These are phyloP conservation scores for Fusarium nematophilum DNA, from an alignment of 2,329 filamentous ascomycete genomes.

Conservation along the genomic window DNA sequence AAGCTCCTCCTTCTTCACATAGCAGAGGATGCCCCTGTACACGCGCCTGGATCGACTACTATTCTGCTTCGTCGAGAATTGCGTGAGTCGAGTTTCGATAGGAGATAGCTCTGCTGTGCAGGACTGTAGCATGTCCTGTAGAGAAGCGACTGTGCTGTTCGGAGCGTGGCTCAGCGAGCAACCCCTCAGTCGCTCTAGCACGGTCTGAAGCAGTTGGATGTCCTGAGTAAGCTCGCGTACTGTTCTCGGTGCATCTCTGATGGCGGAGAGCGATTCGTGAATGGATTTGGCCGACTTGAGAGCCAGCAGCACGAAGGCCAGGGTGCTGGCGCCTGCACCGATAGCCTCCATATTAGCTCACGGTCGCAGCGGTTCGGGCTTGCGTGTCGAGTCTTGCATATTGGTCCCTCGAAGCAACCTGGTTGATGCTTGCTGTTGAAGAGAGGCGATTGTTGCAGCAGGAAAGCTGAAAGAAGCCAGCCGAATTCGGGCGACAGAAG, in stretches of 20 bases:
- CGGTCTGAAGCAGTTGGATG: conserved; percentile 1
- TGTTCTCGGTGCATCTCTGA: conserved; percentile 10
- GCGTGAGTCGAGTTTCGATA: background rate
- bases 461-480: no score
- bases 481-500: no score
- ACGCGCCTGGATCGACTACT: background rate
- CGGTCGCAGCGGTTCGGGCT: no score
- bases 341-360: conserved; percentile 11
- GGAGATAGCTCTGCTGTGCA: conserved; percentile 4
- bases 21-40: background rate
- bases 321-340: conserved; percentile 16
- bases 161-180: background rate
- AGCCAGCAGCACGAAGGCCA: conserved; percentile 16
- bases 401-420: no score
- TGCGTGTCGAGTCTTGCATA: no score
- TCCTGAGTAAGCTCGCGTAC: background rate
- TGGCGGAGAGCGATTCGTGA: conserved; percentile 12
- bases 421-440: no score
- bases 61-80: background rate
- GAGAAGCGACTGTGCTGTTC: conserved; percentile 5
- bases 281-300: conserved; percentile 20
- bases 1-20: conserved; percentile 24
- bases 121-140: background rate
- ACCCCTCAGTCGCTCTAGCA: conserved; percentile 2
- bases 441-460: no score